Conservation (phyloP, 192 early-diverging fungal species). For the Geosiphon pyriformis region DNA sequence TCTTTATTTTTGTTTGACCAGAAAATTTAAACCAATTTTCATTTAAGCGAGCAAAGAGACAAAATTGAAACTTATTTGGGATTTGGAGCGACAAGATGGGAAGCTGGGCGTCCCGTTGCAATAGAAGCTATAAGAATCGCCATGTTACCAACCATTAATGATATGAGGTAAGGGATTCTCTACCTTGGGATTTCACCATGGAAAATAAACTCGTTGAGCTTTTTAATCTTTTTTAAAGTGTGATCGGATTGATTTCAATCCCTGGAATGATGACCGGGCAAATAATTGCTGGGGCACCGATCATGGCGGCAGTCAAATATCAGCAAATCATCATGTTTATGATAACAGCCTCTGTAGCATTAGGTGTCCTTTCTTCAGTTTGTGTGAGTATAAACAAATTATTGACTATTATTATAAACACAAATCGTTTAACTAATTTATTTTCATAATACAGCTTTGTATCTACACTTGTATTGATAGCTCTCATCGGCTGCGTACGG, state of each 20-base stretch:
- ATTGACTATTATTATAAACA: not conserved
- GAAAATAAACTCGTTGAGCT: not conserved
- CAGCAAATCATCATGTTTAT: slow-evolving; percentile 86
- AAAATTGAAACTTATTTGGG: slow-evolving; percentile 50
- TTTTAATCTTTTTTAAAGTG: slow-evolving; percentile 30
- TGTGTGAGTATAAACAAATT: slow-evolving; percentile 31
- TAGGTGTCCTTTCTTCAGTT: slow-evolving; percentile 51
- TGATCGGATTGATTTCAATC: slow-evolving; percentile 83
- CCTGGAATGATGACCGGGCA: too few species aligned
- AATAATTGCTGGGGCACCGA: slow-evolving; percentile 73
- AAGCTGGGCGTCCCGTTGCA: slow-evolving; percentile 66
- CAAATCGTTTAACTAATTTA: too few species aligned
- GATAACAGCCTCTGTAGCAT: slow-evolving; percentile 67
- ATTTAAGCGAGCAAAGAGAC: slow-evolving; percentile 39
- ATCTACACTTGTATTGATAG: slow-evolving; percentile 14
- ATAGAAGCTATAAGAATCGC: slow-evolving; percentile 66
- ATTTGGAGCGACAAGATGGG: slow-evolving; percentile 77
- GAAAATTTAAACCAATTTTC: not conserved
- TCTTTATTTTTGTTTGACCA: too few species aligned
- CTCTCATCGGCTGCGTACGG: slow-evolving; percentile 15
- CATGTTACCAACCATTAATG: slow-evolving; percentile 72
- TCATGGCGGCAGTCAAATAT: slow-evolving; percentile 71
- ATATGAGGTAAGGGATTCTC: slow-evolving; percentile 61
- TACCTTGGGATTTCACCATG: not conserved
- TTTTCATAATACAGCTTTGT: slow-evolving; percentile 10